Base-by-base conservation (phyloP, 2,329 filamentous ascomycete species). In the Alternaria arbusti region DNA sequence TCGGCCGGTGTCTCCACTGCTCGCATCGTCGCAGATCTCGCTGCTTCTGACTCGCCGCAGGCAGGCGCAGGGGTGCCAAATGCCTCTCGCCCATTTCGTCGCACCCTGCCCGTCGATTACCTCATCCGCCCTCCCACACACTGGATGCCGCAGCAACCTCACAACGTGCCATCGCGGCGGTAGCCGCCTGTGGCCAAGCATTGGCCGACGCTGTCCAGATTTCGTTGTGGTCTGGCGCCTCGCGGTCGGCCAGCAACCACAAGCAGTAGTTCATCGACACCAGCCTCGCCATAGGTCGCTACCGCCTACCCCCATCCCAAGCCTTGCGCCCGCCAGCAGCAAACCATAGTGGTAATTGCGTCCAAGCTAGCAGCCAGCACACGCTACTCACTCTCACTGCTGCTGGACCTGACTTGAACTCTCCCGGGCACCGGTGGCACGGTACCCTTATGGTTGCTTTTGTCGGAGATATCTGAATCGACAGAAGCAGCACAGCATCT, bases 1-100 rank as follows among this genome's bases (percentile, higher is more conserved):
- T 70, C 65, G 64, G 36, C 67, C 66, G 64, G 70, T 60, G 68
- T 73, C 68, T 70, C 74, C 69, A 73, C 74, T 64, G 59, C 69
- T 69, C 52, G 60, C 63, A 65, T 69, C 63, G 70, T 68, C 67
- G 73, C 67, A 71, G 76, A 76, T 72, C 66, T 66, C 68, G 57
- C 72, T 77, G 71, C 71, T 74, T 73, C 70, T 74, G 74, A 77
- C 71, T 74, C 72, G 71, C 67, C 66, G 68, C 68, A 73, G 73
- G 69, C 72, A 69, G 68, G 65, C 51, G 62, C 71, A 74, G 69
- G 74, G 73, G 68, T 61, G 49, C 54, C 54, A 68, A 54, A 66
- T 72, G 73, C 70, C 70, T 67, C 65, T 70, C 66, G 71, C 71
- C 63, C 62, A 59, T 64, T 73, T 61, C 43, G 72, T 72, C 65